A percentile compares a stretch with the other conserved stretches of the same genome.
These are phyloP conservation scores for Hortiboletus campestris DNA, from an alignment of 768 basidiomycete species.

Conservation along the genomic window DNA sequence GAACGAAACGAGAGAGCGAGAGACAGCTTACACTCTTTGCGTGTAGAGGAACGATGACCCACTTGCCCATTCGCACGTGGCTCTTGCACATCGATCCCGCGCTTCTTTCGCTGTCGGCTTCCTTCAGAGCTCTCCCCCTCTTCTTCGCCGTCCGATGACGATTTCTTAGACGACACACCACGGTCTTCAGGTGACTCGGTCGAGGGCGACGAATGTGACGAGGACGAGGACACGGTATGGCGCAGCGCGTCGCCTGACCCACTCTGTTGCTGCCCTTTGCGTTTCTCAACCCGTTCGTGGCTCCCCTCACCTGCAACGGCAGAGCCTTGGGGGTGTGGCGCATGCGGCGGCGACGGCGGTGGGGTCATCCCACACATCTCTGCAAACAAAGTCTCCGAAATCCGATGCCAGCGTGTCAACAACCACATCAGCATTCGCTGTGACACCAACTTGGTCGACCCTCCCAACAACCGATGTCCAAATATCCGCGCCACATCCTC, in stretches of 20 bases:
- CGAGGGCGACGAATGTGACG: conserved; percentile 9
- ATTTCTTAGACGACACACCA: conserved; percentile 1
- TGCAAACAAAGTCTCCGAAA: conserved; percentile 26
- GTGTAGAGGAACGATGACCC: background rate
- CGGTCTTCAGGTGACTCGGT: conserved; percentile 12
- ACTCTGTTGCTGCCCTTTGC: conserved; percentile 10
- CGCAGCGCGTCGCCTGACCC: background rate
- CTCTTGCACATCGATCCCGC: conserved; percentile 12
- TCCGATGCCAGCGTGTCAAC: conserved; percentile 25
- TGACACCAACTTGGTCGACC: conserved; percentile 21
- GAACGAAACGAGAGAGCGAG: background rate
- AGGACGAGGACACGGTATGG: conserved; percentile 5
- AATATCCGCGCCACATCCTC: conserved; percentile 49
- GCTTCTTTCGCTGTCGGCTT: conserved; percentile 20
- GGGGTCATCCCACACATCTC: conserved; percentile 27
- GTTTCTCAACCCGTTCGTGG: conserved; percentile 14
- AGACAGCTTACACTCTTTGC: conserved; percentile 16
- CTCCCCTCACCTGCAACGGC: background rate
- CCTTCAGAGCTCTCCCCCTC: conserved; percentile 11
- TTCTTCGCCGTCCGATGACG: conserved; percentile 11
- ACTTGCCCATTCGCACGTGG: background rate
- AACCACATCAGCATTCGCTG: conserved; percentile 36
- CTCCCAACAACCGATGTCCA: conserved; percentile 40
- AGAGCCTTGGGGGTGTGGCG: background rate
- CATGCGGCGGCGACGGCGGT: conserved; percentile 5